Base-by-base conservation (phyloP, 192 early-diverging fungal species). In the Phycomyces nitens region DNA sequence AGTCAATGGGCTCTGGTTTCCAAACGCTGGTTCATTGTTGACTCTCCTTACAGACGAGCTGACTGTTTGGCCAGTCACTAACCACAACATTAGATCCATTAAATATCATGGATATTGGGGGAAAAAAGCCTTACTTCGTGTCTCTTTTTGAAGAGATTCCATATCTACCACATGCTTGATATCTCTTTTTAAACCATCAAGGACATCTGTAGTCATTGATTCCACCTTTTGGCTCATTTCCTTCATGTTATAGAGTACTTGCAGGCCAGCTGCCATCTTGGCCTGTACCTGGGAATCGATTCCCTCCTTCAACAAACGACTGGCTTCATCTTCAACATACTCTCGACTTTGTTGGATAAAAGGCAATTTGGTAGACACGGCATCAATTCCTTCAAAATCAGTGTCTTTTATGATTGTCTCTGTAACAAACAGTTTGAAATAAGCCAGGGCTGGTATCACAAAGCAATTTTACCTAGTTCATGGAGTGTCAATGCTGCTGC, bases 371-470 rank as follows among this genome's bases (percentile, higher is more conserved):
- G 62, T 64, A 53, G 86, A 84, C 2, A 90, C 80, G 20, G 86
- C 71, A 53, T 84, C 77, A 63, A 91, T 87, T 9, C 87, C 89
- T 16, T 77, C 72, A 57, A 91, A 73, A 69, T 88, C 84, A 1
- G 72, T 69, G 41, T 88, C 87, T 26, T 78, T 62, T 27, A 86
- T 56, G 41, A 90, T 74, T 0, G 53, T 52, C 18, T 85, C 89
- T 79, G 40, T 2, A 56, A 38, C 0, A 6, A 53, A 38, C 23
- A 58, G 6, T 11, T 70, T 43, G 1, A 38, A 21, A 38, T 29
- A 23, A 14, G 29, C 42, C n/a, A 26, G 4, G 0, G 38, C 18
- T 44, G 29, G 18, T 7, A 52, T 18, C 18, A 51, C 11, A 23
- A 22, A 24, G 15, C n/a, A 11, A 70, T 52, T 72, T 41, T 71